Evolutionary conservation across 2,329 filamentous ascomycete species (phyloP).

Genomic region (Aspergillus niger): DNA sequence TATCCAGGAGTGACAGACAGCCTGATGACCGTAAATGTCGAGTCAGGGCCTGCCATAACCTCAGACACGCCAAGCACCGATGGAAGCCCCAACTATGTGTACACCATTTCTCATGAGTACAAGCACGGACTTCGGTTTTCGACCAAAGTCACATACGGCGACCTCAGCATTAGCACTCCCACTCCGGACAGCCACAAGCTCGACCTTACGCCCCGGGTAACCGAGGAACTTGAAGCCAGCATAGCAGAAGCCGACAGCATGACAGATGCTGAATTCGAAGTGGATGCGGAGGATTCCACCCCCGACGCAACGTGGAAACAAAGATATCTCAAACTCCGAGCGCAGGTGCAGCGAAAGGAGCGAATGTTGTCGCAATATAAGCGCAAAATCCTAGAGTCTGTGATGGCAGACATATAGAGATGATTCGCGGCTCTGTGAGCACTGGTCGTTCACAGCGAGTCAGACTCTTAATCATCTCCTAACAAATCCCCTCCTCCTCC

Average conservation of each 20-base stretch:
- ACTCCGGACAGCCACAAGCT: slow-evolving; percentile 6
- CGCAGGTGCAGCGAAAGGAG: slow-evolving; percentile 43
- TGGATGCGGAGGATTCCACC: slow-evolving; percentile 26
- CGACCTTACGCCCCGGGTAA: slow-evolving; percentile 12
- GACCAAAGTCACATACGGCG: slow-evolving; percentile 30
- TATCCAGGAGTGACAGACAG: slow-evolving; percentile 24
- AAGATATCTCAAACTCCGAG: slow-evolving; percentile 40
- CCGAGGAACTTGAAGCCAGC: slow-evolving; percentile 19
- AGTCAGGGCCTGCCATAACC: slow-evolving; percentile 10
- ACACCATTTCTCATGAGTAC: slow-evolving; percentile 32
- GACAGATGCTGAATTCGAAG: slow-evolving; percentile 32
- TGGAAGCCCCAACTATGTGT: slow-evolving; percentile 19
- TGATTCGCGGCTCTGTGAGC: not conserved
- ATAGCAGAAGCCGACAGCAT: slow-evolving; percentile 23
- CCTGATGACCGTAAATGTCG: slow-evolving; percentile 31
- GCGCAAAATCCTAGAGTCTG: slow-evolving; percentile 45
- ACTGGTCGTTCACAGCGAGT: not conserved
- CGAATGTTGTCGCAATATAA: slow-evolving; percentile 42
- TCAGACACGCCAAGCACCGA: slow-evolving; percentile 11
- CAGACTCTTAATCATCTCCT: too few species aligned
- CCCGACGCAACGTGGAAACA: slow-evolving; percentile 43
- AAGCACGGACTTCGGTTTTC: slow-evolving; percentile 26
- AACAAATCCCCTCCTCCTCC: not conserved
- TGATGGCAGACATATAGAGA: slow-evolving; percentile 44
- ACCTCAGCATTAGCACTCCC: slow-evolving; percentile 15